These are phyloP conservation scores for Phalaenopsis aphrodite DNA, from an alignment of 106 monocot species.

Conservation along the genomic window DNA sequence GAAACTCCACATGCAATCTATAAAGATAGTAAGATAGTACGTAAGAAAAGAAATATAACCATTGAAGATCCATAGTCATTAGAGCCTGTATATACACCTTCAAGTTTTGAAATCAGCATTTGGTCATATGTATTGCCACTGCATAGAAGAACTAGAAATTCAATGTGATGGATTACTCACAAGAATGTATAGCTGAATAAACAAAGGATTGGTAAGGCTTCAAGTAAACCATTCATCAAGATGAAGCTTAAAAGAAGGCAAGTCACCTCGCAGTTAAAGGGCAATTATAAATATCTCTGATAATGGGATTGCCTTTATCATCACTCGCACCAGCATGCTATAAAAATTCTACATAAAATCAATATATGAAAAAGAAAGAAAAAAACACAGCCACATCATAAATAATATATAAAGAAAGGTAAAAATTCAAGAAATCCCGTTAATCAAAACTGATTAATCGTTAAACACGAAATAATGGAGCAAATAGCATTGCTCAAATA, in stretches of 20 bases:
- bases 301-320: conserved; percentile 74
- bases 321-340: conserved; percentile 93
- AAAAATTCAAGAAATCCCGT: too few relatives aligned
- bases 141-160: conserved; percentile 9
- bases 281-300: conserved; percentile 78
- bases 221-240: neutral
- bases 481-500: too few relatives aligned
- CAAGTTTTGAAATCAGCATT: conserved; percentile 75
- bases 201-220: neutral
- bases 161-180: neutral
- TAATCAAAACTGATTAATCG: too few relatives aligned
- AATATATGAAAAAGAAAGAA: conserved; percentile 4
- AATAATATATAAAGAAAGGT: neutral
- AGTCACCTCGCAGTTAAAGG: conserved; percentile 85
- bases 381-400: neutral
- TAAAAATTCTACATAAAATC: conserved; percentile 12
- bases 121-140: conserved; percentile 87
- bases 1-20: neutral
- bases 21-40: neutral
- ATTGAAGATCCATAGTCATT: conserved; percentile 72
- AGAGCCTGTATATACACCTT: conserved; percentile 84
- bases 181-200: neutral
- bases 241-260: neutral
- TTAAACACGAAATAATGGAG: too few relatives aligned
- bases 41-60: conserved; percentile 20